Evolutionary conservation across 345 rosid species (phyloP), one percentile per base, ranked within the genome.

Genomic region (Acer campestre): DNA sequence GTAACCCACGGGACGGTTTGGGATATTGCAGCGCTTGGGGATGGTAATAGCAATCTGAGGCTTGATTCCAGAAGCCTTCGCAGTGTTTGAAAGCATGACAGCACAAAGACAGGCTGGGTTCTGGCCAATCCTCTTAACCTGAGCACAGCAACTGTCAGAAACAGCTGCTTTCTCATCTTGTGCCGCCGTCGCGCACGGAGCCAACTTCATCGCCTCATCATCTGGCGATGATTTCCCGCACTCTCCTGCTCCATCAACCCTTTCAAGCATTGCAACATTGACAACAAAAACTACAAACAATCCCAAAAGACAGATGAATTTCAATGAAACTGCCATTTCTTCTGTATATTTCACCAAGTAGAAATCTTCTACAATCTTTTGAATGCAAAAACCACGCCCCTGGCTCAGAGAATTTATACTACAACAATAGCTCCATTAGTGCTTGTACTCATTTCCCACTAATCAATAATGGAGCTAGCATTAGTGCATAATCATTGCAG

Each of bases 1-100:
- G 86, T 81, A 87, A 22, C 90, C 90, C 2, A 87, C 84, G 0
- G 88, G 86, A 25, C 86, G 90, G 65, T 83, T 67, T 7, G 81
- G 82, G 5, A 87, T 17, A 74, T 85, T 81, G 84, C 88, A 81
- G 17, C 88, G 86, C 51, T 87, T 85, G 55, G 88, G 88, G 68
- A 87, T 82, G n/a, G 87, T 79, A 0, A 87, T 67, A 44, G 84
- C 86, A 7, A 78, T 61, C 59, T 85, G 77, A 38, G 80, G 82
- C 59, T 79, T 79, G 29, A 84, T 55, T 35, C 88, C 88, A 6
- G 85, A 87, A 20, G 80, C 71, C 75, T 84, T 81, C 12, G 88
- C 86, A 3, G 85, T 82, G 74, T 82, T 63, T 1, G 88, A 87
- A 42, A 84, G 83, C 85, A 84, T 29, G 14, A 82, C 81, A 25